A percentile compares a stretch with the other conserved stretches of the same genome.
Conservation (phyloP, 768 basidiomycete genomes). For the Amanita thiersii region DNA sequence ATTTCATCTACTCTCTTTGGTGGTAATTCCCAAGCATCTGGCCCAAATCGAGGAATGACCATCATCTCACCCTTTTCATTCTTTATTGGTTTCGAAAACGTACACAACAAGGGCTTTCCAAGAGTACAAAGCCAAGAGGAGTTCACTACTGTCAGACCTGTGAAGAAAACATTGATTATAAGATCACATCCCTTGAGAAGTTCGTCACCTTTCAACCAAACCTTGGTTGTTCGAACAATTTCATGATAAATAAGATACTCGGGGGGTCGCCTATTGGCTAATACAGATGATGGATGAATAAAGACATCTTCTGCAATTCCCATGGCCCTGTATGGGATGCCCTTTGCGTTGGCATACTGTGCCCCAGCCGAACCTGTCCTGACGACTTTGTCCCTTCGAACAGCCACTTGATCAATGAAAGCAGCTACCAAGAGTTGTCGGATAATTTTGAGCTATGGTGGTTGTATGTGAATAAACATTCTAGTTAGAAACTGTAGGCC, state of each 20-base stretch:
- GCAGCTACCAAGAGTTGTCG: conserved; percentile 82
- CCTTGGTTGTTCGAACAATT: conserved; percentile 62
- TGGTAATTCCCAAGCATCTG: conserved; percentile 82
- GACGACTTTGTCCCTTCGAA: conserved; percentile 76
- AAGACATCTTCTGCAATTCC: conserved; percentile 83
- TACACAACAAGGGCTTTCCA: conserved; percentile 74
- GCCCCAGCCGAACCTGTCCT: conserved; percentile 48
- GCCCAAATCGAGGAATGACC: conserved; percentile 80
- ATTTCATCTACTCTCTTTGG: conserved; percentile 40
- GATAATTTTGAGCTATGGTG: conserved; percentile 72
- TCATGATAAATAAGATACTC: conserved; percentile 85
- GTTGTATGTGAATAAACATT: conserved; percentile 5
- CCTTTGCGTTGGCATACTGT: conserved; percentile 68
- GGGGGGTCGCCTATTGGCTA: conserved; percentile 63
- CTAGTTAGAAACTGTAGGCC: conserved; percentile 6
- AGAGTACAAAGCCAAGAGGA: conserved; percentile 80
- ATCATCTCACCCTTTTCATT: conserved; percentile 59
- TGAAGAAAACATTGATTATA: conserved; percentile 3
- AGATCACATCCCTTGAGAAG: background rate
- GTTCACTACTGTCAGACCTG: conserved; percentile 81
- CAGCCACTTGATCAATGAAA: conserved; percentile 93
- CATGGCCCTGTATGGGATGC: conserved; percentile 76
- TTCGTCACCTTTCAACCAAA: conserved; percentile 73
- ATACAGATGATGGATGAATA: conserved; percentile 84
- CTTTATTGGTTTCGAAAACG: conserved; percentile 81